phyloP scores from a whole-genome alignment of 2,329 filamentous ascomycete genomes.

The Talaromyces sp. region DNA sequence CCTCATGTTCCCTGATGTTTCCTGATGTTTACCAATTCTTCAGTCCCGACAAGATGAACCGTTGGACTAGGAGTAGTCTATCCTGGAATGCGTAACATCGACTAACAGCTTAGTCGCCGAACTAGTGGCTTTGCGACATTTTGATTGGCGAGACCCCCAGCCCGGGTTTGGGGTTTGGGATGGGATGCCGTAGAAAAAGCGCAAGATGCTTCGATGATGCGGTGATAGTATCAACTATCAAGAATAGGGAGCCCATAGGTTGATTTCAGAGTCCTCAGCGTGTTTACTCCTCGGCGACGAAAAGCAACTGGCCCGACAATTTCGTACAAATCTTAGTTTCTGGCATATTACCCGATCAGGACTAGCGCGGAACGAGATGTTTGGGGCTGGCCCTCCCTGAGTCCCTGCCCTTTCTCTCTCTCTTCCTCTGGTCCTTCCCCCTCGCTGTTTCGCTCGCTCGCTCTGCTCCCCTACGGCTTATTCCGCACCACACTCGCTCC shows the following conservation, averaged over 20 bases:
- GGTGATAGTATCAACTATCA: not conserved
- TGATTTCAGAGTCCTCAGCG: not conserved
- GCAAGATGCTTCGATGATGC: not conserved
- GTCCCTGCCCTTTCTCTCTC: not conserved
- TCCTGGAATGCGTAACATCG: not conserved
- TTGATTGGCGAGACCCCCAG: not conserved
- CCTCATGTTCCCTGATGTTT: not conserved
- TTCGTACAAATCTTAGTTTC: not conserved
- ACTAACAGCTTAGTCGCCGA: not conserved
- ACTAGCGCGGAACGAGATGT: not conserved
- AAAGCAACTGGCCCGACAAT: no score
- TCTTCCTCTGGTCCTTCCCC: not conserved
- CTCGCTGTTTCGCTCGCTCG: not conserved
- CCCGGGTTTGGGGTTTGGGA: not conserved
- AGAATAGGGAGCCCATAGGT: not conserved
- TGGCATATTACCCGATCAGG: not conserved
- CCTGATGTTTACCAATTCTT: no score
- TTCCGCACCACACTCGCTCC: not conserved
- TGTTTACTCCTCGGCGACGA: not conserved
- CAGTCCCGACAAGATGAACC: not conserved
- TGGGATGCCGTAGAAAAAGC: not conserved
- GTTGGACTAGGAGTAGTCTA: not conserved
- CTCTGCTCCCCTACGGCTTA: conserved; percentile 1
- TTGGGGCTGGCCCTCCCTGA: not conserved
- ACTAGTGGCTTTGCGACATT: not conserved